Evolutionary conservation across 495 filamentous ascomycete species (phyloP).

Genomic region (Trypethelium eluteriae): DNA sequence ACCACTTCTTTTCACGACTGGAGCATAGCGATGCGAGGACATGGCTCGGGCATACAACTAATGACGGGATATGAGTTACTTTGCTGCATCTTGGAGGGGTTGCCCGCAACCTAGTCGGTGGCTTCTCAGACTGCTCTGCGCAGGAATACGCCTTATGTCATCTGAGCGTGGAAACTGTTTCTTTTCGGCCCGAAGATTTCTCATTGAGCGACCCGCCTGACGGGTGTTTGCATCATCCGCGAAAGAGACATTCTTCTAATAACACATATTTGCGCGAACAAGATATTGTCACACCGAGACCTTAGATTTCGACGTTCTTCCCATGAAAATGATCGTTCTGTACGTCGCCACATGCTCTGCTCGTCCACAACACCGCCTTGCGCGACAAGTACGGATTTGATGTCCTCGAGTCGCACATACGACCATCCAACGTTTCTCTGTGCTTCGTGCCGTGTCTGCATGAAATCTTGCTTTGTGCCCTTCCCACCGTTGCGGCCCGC

Average conservation of each 20-base stretch:
- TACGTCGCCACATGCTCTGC: neutral
- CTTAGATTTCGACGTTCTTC: neutral
- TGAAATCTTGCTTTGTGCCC: conserved; percentile 9
- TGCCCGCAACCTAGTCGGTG: neutral
- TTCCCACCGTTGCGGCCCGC: conserved; percentile 6
- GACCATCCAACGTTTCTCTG: neutral
- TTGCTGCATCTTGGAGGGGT: neutral
- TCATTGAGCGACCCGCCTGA: neutral
- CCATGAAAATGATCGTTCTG: neutral
- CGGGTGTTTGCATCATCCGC: neutral
- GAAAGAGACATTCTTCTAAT: neutral
- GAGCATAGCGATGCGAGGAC: conserved; percentile 23
- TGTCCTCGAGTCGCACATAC: conserved; percentile 4
- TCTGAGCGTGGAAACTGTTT: neutral
- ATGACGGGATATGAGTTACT: conserved; percentile 10
- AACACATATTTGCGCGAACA: neutral
- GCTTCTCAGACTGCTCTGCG: conserved; percentile 14
- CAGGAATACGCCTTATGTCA: neutral
- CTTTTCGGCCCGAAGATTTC: neutral
- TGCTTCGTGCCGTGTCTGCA: conserved; percentile 10
- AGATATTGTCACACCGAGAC: neutral
- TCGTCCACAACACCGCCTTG: neutral
- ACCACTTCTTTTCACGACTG: conserved; percentile 29
- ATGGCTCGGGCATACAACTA: conserved; percentile 7
- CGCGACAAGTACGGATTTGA: neutral